Percentiles rank a stretch among this genome's conserved stretches.
These are phyloP conservation scores for Kuraishia molischiana DNA, from an alignment of 805 yeast genomes.

Conservation along the genomic window DNA sequence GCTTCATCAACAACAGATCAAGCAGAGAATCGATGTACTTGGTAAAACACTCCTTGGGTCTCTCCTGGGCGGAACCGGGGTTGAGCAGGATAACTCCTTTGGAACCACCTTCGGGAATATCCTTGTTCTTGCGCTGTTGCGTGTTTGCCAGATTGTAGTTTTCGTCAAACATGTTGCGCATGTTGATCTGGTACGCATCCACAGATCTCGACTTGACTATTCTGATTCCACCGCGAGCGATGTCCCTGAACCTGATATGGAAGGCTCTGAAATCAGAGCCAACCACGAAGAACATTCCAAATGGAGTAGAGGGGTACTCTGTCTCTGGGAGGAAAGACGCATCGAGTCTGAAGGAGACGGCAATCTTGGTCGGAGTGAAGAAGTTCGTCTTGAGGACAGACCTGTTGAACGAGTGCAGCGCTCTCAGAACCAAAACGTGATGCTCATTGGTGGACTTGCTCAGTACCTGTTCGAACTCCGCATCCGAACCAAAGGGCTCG, in stretches of 20 bases:
- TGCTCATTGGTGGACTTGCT: constrained; percentile 71
- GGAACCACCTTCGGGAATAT: constrained; percentile 98
- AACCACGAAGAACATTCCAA: constrained; percentile 90
- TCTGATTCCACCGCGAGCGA: constrained; percentile 97
- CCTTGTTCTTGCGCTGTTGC: constrained; percentile 95
- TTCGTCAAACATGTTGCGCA: constrained; percentile 87
- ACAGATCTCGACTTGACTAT: constrained; percentile 79
- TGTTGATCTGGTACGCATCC: constrained; percentile 80
- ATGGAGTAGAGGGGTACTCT: constrained; percentile 91
- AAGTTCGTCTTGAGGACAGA: constrained; percentile 89
- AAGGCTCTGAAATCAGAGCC: constrained; percentile 97
- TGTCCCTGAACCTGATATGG: constrained; percentile 94
- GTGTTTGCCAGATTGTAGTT: constrained; percentile 93
- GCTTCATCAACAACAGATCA: constrained; percentile 68
- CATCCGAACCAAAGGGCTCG: constrained; percentile 63
- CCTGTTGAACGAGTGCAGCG: constrained; percentile 76
- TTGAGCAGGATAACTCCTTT: constrained; percentile 87
- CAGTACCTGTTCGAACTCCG: constrained; percentile 63
- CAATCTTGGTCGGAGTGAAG: constrained; percentile 89
- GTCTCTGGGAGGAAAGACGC: constrained; percentile 75
- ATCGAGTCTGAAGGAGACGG: constrained; percentile 83
- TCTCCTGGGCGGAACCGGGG: constrained; percentile 65
- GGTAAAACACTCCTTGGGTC: constrained; percentile 77
- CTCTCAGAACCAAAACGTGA: constrained; percentile 68
- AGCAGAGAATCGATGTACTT: constrained; percentile 89